Evolutionary conservation across 164 flowering plant genomes (phyloP).

Genomic region (Tetracentron sinense): DNA sequence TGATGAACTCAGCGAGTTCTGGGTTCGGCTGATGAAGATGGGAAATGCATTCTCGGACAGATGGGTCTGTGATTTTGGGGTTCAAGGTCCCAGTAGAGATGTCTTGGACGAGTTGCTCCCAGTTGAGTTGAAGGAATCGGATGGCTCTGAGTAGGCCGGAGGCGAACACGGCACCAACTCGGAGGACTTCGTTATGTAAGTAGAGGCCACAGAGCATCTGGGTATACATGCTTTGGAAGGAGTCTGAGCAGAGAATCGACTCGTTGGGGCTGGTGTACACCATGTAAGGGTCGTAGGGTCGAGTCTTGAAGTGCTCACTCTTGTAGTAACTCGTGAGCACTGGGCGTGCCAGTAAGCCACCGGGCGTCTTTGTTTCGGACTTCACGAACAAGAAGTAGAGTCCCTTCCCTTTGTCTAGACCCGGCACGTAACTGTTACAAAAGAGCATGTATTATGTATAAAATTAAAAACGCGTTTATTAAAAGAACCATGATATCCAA

Average conservation of each 20-base stretch:
- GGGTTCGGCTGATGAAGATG: slow-evolving; percentile 25
- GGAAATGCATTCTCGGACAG: slow-evolving; percentile 21
- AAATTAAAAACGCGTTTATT: background rate
- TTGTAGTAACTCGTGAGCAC: slow-evolving; percentile 44
- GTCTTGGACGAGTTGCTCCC: slow-evolving; percentile 29
- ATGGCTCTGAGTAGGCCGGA: slow-evolving; percentile 45
- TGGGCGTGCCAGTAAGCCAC: slow-evolving; percentile 40
- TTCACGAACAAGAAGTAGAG: slow-evolving; percentile 37
- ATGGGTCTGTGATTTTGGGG: slow-evolving; percentile 30
- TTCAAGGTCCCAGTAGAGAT: slow-evolving; percentile 29
- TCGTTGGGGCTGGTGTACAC: slow-evolving; percentile 46
- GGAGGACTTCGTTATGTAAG: slow-evolving; percentile 33
- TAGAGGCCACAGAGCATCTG: slow-evolving; percentile 48
- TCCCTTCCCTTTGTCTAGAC: slow-evolving; percentile 41
- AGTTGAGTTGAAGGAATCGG: slow-evolving; percentile 43
- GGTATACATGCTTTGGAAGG: slow-evolving; percentile 49
- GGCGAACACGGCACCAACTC: slow-evolving; percentile 46
- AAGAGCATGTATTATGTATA: background rate
- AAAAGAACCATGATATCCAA: too few species aligned
- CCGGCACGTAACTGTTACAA: slow-evolving; percentile 32
- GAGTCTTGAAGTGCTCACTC: slow-evolving; percentile 35
- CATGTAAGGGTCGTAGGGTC: slow-evolving; percentile 33
- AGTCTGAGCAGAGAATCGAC: slow-evolving; percentile 41
- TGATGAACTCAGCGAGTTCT: slow-evolving; percentile 28
- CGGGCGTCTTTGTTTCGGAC: slow-evolving; percentile 36